Evolutionary conservation across 1,139 yeast genomes (phyloP), one percentile per base, ranked within the genome.

Genomic region (Lodderomyces parapsilosis): DNA sequence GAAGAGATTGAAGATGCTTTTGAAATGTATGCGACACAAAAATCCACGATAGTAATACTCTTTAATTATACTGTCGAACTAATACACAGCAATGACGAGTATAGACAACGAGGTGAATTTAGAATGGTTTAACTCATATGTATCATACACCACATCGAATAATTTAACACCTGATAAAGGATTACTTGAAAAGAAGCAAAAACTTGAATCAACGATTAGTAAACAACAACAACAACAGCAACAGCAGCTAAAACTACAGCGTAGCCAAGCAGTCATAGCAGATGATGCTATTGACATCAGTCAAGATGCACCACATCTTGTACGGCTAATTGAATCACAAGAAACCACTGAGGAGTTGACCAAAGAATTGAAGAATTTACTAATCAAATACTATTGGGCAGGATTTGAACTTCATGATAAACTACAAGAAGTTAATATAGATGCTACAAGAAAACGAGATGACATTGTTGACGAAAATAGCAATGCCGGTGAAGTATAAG

Each of bases 321-420:
- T 43, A 20, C 24, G 42, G 20, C 13, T 60, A 17, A 57, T 60
- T 7, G 52, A 49, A 13, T 6, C 39, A 1, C 53, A 52, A 8
- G 31, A 41, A 2, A 42, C 57, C 33, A 42, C 47, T 13, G 50
- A 51, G 2, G 52, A 49, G 22, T 42, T 67, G 30, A 50, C 51
- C 27, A 39, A 44, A 10, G 69, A 64, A 43, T 35, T 67, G 10
- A 64, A 62, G 43, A 46, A 55, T 5, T 15, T 62, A 6, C 47
- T 55, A 10, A 60, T 65, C 63, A 56, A 63, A 45, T 60, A 57
- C 51, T 68, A 59, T 49, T 68, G 73, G 73, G 50, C 59, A 25
- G 74, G 74, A 2, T 66, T 54, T 45, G 59, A 62, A 44, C 49
- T 51, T 36, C 65, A 66, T 1, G 36, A 47, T 19, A 23, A 36